Conservation (phyloP, 192 early-diverging fungal genomes). For the Backusella psychrophila region DNA sequence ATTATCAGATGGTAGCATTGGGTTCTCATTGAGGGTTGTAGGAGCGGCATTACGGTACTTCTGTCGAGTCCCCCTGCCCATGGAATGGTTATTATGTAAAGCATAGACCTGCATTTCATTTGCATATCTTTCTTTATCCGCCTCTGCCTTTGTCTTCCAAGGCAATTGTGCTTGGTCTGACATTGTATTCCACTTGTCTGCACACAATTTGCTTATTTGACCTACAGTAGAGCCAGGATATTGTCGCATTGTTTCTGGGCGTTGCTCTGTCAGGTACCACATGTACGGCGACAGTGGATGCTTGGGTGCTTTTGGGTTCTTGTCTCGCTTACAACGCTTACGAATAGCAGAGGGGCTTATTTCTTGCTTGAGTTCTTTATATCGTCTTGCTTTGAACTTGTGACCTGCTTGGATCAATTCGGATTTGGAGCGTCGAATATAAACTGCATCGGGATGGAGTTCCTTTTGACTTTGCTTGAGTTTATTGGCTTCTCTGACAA, state of each 20-base stretch:
- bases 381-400: background rate
- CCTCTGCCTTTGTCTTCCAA: conserved; percentile 49
- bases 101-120: conserved; percentile 54
- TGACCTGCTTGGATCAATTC: conserved; percentile 50
- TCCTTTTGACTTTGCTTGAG: conserved; percentile 49
- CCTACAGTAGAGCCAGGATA: conserved; percentile 63
- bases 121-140: conserved; percentile 64
- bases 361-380: background rate
- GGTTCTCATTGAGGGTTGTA: background rate
- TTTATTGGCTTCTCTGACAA: conserved; percentile 39
- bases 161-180: conserved; percentile 48
- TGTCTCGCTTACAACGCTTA: conserved; percentile 47
- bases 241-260: conserved; percentile 55
- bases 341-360: background rate
- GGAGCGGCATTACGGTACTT: conserved; percentile 17
- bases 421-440: conserved; percentile 58
- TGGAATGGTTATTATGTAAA: conserved; percentile 7
- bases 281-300: conserved; percentile 73
- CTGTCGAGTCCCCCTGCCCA: conserved; percentile 27
- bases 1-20: background rate
- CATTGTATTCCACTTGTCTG: conserved; percentile 51
- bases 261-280: conserved; percentile 58
- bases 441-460: conserved; percentile 51
- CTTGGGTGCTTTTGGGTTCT: conserved; percentile 60
- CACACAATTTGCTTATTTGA: conserved; percentile 64